A percentile compares a stretch with the other conserved stretches of the same genome.
Conservation (phyloP, 2,329 filamentous ascomycete species). For the Aspergillus unguis region DNA sequence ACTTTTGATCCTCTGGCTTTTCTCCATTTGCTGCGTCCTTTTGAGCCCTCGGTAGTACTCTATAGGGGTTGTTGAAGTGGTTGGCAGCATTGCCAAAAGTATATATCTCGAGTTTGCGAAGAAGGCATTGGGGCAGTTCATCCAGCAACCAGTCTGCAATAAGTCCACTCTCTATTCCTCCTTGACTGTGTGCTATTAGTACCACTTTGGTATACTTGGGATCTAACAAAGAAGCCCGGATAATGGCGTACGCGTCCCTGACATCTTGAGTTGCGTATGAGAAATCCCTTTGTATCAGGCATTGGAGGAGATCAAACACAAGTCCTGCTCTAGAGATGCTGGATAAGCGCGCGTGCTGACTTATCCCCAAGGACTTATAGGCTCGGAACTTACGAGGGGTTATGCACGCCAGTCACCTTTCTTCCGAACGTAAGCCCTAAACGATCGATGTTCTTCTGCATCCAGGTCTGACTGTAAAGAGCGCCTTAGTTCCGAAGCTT, state of each 20-base stretch:
- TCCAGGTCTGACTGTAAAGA: constrained; percentile 54
- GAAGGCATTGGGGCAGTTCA: constrained; percentile 63
- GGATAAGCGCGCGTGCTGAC: neutral
- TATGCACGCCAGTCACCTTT: constrained; percentile 70
- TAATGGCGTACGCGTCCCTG: constrained; percentile 54
- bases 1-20: neutral
- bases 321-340: constrained; percentile 51
- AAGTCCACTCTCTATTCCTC: constrained; percentile 69
- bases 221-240: constrained; percentile 64
- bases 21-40: neutral
- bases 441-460: constrained; percentile 67
- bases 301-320: constrained; percentile 73
- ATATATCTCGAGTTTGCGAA: constrained; percentile 68
- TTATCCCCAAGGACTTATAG: too few species aligned
- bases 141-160: constrained; percentile 74
- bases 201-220: constrained; percentile 64
- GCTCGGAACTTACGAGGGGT: constrained; percentile 55
- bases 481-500: constrained; percentile 1
- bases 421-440: constrained; percentile 70
- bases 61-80: constrained; percentile 75
- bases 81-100: constrained; percentile 78
- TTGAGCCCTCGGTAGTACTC: constrained; percentile 34
- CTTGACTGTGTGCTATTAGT: constrained; percentile 73
- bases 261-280: constrained; percentile 68
- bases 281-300: constrained; percentile 72